phyloP scores from a whole-genome alignment of 2,329 filamentous ascomycete genomes.

The Fusarium beomiforme region DNA sequence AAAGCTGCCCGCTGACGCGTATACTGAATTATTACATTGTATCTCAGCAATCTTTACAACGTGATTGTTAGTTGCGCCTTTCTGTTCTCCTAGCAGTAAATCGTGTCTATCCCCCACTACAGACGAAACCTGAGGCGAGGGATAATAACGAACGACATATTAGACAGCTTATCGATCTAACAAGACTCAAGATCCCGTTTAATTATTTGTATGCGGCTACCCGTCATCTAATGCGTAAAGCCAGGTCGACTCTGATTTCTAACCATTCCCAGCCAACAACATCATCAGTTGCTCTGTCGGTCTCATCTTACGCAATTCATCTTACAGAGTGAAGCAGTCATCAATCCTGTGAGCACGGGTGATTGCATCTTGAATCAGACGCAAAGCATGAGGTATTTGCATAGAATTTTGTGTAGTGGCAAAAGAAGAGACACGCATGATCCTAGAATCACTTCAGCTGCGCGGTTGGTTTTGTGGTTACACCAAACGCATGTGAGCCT shows the following conservation, averaged over 20 bases:
- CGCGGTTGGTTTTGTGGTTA: background rate
- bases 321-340: background rate
- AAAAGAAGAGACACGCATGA: background rate
- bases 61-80: no score
- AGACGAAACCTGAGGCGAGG: background rate
- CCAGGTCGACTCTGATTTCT: background rate
- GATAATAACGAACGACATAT: background rate
- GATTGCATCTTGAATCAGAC: constrained; percentile 3
- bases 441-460: background rate
- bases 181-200: background rate
- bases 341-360: constrained; percentile 14
- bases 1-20: background rate
- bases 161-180: background rate
- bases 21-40: no score
- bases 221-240: background rate
- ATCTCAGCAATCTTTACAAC: background rate
- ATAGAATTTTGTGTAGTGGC: background rate
- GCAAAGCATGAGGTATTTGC: background rate
- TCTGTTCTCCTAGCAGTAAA: background rate
- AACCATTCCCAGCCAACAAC: background rate
- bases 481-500: constrained; percentile 1
- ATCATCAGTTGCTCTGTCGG: background rate
- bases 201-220: background rate
- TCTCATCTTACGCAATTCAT: background rate
- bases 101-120: background rate